These are phyloP conservation scores for Forsythia viridissima DNA, from an alignment of 257 asterid species.

Conservation along the genomic window DNA sequence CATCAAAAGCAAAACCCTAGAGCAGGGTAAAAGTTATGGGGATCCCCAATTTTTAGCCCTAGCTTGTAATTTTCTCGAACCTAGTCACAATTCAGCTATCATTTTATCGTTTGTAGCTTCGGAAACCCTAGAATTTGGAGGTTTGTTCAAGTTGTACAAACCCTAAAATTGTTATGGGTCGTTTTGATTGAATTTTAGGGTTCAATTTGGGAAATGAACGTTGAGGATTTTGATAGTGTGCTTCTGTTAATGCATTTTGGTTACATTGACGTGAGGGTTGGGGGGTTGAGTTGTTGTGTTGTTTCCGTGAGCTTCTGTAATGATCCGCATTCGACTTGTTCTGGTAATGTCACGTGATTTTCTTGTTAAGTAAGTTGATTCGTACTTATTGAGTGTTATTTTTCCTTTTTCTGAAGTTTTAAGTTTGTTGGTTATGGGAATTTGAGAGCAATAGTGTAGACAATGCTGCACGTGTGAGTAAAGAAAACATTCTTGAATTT, in stretches of 20 bases:
- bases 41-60: slow-evolving; percentile 25
- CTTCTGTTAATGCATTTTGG: slow-evolving; percentile 44
- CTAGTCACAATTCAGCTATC: slow-evolving; percentile 41
- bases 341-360: slow-evolving; percentile 19
- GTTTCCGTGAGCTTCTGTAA: slow-evolving; percentile 19
- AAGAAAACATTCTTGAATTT: slow-evolving; percentile 11
- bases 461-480: not conserved
- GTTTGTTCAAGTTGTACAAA: slow-evolving; percentile 26
- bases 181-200: slow-evolving; percentile 28
- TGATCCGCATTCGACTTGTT: slow-evolving; percentile 19
- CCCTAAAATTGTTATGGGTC: slow-evolving; percentile 33
- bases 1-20: slow-evolving; percentile 53
- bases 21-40: slow-evolving; percentile 11
- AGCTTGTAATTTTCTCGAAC: slow-evolving; percentile 31
- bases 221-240: slow-evolving; percentile 19
- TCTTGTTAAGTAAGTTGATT: slow-evolving; percentile 28
- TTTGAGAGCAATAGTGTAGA: slow-evolving; percentile 14
- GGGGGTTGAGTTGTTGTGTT: slow-evolving; percentile 25
- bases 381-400: slow-evolving; percentile 20
- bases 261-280: slow-evolving; percentile 34
- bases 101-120: slow-evolving; percentile 22
- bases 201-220: slow-evolving; percentile 32
- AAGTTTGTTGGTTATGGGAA: slow-evolving; percentile 22
- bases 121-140: slow-evolving; percentile 46
- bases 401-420: slow-evolving; percentile 14